Conservation (phyloP, 2,329 filamentous ascomycete species). For the Elsinoe fawcettii region DNA sequence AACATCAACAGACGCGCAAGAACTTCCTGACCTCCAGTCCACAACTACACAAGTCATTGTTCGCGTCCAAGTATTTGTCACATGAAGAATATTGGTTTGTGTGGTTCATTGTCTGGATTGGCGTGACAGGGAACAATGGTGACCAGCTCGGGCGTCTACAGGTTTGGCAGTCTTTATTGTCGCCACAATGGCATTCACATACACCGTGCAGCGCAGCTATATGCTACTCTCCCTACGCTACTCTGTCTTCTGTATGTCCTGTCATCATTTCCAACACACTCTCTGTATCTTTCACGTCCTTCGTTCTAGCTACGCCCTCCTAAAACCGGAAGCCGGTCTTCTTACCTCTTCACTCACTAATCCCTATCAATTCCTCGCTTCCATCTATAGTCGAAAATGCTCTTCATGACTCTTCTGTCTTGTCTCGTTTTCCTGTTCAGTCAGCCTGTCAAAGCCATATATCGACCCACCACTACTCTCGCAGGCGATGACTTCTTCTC, state of each 20-base stretch:
- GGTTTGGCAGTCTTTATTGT: slow-evolving; percentile 1
- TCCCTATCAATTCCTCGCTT: background rate
- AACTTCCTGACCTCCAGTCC: background rate
- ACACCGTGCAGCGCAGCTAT: too few species aligned
- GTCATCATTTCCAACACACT: too few species aligned
- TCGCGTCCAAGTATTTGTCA: background rate
- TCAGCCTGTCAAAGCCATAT: slow-evolving; percentile 17
- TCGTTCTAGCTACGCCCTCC: background rate
- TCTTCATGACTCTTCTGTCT: background rate
- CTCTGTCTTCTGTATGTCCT: too few species aligned
- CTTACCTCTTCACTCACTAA: background rate
- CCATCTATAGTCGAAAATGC: slow-evolving; percentile 11
- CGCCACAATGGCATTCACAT: slow-evolving; percentile 4
- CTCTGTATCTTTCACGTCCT: slow-evolving; percentile 6
- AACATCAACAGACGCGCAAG: slow-evolving; percentile 1
- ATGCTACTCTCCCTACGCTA: too few species aligned
- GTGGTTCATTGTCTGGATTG: background rate
- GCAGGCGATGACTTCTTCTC: slow-evolving; percentile 36
- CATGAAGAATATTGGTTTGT: background rate
- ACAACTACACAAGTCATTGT: background rate
- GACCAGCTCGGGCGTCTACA: background rate
- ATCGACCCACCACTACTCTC: slow-evolving; percentile 27
- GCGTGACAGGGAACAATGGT: background rate
- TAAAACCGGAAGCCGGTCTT: background rate
- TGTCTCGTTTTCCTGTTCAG: slow-evolving; percentile 9